Base-by-base conservation (phyloP, 148 eudicot genomes). In the Spergularia bocconei region DNA sequence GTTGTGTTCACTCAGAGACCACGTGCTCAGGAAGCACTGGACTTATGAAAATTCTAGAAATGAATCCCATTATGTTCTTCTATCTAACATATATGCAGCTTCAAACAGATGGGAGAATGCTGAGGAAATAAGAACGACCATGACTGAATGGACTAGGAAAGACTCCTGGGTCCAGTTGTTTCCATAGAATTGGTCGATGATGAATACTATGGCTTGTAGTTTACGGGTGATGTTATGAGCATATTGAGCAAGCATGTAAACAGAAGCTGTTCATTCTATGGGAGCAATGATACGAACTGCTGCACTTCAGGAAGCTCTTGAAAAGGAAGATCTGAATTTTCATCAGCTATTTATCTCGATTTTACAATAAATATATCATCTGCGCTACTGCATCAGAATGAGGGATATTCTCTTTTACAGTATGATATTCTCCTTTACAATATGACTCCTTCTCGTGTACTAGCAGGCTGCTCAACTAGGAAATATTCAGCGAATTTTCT, bases 401-500 rank as follows among this genome's bases (percentile, higher is more conserved):
- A 41, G 6, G 47, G 47, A 41, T 5, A 41, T 5, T 41, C 9
- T 8, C 62, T 59, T 29, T 29, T 29, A 29, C 33, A 29, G 33
- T 29, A 29, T 29, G 33, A 29, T 29, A 29, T 29, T 29, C 33
- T 29, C 33, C 33, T 54, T 13, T 4, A 63, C 7, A 5, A 12
- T 63, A 70, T 58, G 11, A 65, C 13, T 75, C 36, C 74, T 41
- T 20, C 74, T 41, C 47, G 1, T 41, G 47, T 9, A 2, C 33
- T 44, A 65, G n/a, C n/a, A n/a, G 73, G 64, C 62, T 48, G 21
- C 52, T 85, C 75, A 93, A 41, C 85, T 80, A 70, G 89, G 81
- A 93, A 92, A 72, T 91, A 93, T 63, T 87, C 86, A 2, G 93
- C 87, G 73, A 90, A 90, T 81, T 56, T 84, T 77, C 87, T 93